These are phyloP conservation scores for Pezizomycotina sp. DNA, from an alignment of 2,329 filamentous ascomycete species.

Conservation along the genomic window DNA sequence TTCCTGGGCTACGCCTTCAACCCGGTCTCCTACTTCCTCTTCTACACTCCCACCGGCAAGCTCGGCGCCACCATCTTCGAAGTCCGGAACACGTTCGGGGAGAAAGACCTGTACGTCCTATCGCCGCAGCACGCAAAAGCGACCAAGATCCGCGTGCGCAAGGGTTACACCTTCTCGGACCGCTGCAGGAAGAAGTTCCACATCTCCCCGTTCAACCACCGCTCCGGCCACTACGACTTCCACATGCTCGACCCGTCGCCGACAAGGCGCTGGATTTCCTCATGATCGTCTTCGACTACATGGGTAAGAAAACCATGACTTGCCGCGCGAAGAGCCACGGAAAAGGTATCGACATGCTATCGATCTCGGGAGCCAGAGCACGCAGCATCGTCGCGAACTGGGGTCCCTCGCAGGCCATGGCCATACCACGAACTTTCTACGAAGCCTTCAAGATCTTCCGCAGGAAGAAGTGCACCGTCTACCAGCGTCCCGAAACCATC, in stretches of 20 bases:
- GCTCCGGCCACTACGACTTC: slow-evolving; percentile 34
- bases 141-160: too few relatives aligned
- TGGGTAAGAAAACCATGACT: slow-evolving; percentile 21
- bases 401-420: slow-evolving; percentile 21
- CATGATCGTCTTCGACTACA: slow-evolving; percentile 19
- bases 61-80: slow-evolving; percentile 53
- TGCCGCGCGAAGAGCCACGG: too few relatives aligned
- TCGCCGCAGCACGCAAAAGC: slow-evolving; percentile 30
- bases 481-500: slow-evolving; percentile 21
- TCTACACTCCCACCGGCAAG: slow-evolving; percentile 42
- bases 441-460: slow-evolving; percentile 21
- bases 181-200: slow-evolving; percentile 53
- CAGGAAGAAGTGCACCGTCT: slow-evolving; percentile 19
- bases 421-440: slow-evolving; percentile 20
- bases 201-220: slow-evolving; percentile 55
- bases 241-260: slow-evolving; percentile 34
- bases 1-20: slow-evolving; percentile 58
- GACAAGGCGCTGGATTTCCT: slow-evolving; percentile 22
- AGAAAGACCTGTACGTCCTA: slow-evolving; percentile 50
- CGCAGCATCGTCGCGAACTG: slow-evolving; percentile 19
- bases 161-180: slow-evolving; percentile 17
- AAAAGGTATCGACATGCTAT: too few relatives aligned
- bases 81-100: slow-evolving; percentile 62
- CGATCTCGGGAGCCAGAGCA: too few relatives aligned
- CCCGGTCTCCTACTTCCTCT: slow-evolving; percentile 62